Evolutionary conservation across 805 yeast species (phyloP).

Genomic region (Saccharomycopsis guyanensis): DNA sequence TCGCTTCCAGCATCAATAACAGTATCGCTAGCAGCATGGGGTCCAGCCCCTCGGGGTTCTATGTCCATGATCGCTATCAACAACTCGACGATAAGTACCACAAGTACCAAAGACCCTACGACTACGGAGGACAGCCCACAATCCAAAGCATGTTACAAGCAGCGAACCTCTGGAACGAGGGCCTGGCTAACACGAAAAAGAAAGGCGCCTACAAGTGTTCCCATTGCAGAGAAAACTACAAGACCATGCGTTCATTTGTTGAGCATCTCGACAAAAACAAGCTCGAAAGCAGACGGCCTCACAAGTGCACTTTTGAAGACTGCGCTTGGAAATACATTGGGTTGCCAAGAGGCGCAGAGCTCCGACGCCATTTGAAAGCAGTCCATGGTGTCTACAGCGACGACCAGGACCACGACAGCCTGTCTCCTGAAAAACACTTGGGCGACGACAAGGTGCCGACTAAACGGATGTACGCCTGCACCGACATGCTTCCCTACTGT

Average conservation of each 20-base stretch:
- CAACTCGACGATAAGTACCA: neutral
- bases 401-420: neutral
- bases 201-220: conserved; percentile 39
- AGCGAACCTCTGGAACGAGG: neutral
- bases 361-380: conserved; percentile 42
- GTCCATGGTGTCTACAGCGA: conserved; percentile 30
- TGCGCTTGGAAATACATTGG: conserved; percentile 47
- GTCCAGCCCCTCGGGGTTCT: too few relatives aligned
- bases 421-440: neutral
- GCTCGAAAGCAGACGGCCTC: conserved; percentile 31
- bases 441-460: conserved; percentile 1
- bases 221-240: conserved; percentile 37
- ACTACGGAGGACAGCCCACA: neutral
- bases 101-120: neutral
- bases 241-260: conserved; percentile 33
- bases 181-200: conserved; percentile 23
- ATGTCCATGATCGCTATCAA: neutral
- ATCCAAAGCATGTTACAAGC: neutral
- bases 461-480: neutral
- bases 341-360: conserved; percentile 40
- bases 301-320: conserved; percentile 37
- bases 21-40: too few relatives aligned
- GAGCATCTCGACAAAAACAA: conserved; percentile 35
- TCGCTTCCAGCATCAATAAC: too few relatives aligned
- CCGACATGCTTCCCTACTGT: conserved; percentile 8